Conservation (phyloP, 805 yeast species). For the Metschnikowia dekortorum region DNA sequence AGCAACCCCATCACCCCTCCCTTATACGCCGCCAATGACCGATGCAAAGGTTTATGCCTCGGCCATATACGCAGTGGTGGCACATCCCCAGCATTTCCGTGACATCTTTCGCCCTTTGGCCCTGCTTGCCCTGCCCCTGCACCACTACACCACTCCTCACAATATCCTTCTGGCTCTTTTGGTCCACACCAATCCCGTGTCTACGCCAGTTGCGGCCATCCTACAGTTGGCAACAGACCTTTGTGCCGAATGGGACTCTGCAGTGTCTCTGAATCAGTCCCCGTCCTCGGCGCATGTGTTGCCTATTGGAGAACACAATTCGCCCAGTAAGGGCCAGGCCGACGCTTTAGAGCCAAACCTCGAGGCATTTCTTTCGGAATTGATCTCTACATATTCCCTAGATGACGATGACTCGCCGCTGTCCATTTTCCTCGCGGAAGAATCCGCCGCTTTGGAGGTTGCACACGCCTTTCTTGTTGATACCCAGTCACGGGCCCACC, state of each 20-base stretch:
- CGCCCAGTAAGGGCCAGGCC: background rate
- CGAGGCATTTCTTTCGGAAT: background rate
- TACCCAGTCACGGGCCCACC: background rate
- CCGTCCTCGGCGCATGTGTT: background rate
- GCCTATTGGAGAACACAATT: too few species aligned
- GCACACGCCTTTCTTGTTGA: background rate
- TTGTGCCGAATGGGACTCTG: background rate
- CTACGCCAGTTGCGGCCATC: background rate
- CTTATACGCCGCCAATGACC: background rate
- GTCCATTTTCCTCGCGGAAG: background rate
- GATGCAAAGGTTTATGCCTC: constrained; percentile 12
- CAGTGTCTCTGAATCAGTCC: background rate
- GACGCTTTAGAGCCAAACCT: background rate
- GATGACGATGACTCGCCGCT: background rate
- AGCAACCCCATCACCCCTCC: background rate
- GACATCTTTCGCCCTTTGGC: constrained; percentile 4
- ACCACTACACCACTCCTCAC: constrained; percentile 5
- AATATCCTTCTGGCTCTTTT: constrained; percentile 10
- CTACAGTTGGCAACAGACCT: background rate
- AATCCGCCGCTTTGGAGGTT: background rate
- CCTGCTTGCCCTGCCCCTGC: constrained; percentile 1
- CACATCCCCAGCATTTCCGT: constrained; percentile 4
- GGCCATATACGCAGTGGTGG: constrained; percentile 4
- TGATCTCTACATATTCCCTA: background rate
- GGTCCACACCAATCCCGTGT: constrained; percentile 10